phyloP scores from a whole-genome alignment of 768 basidiomycete genomes.

The Trametes coccinea region DNA sequence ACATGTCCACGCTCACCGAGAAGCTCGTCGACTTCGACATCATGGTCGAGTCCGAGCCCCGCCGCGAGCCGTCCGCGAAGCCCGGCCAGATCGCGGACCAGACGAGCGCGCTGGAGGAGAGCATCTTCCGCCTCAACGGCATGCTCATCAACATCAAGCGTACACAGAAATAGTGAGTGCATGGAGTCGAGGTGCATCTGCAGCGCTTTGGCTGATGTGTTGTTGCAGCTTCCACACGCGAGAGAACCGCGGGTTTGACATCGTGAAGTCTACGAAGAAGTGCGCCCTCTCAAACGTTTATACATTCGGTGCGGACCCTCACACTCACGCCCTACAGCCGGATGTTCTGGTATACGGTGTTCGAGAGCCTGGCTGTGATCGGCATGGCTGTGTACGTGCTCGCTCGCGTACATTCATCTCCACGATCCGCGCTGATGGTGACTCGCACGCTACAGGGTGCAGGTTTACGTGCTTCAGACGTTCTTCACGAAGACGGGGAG shows the following conservation, averaged over 20 bases:
- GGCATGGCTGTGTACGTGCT: constrained; percentile 83
- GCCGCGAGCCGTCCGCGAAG: constrained; percentile 86
- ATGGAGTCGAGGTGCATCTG: not conserved
- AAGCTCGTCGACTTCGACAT: constrained; percentile 96
- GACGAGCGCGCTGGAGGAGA: constrained; percentile 92
- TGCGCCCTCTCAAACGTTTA: constrained; percentile 32
- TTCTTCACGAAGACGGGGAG: constrained; percentile 96
- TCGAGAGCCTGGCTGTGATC: constrained; percentile 77
- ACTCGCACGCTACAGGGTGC: constrained; percentile 51
- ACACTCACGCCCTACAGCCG: constrained; percentile 49
- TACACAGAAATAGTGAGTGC: constrained; percentile 87
- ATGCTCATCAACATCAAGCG: constrained; percentile 88
- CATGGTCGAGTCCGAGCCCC: constrained; percentile 97
- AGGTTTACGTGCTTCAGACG: constrained; percentile 91
- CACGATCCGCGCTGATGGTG: constrained; percentile 8
- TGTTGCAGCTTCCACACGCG: constrained; percentile 82
- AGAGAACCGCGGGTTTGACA: constrained; percentile 91
- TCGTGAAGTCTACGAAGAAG: constrained; percentile 90
- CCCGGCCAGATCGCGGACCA: constrained; percentile 89
- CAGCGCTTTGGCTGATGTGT: not conserved
- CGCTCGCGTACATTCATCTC: not conserved
- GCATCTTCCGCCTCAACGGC: constrained; percentile 86
- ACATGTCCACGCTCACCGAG: constrained; percentile 91
- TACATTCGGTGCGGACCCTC: not conserved
- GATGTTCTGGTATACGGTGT: constrained; percentile 90